Base-by-base conservation (phyloP, 176 grass and related monocot genomes). In the Avena eriantha region DNA sequence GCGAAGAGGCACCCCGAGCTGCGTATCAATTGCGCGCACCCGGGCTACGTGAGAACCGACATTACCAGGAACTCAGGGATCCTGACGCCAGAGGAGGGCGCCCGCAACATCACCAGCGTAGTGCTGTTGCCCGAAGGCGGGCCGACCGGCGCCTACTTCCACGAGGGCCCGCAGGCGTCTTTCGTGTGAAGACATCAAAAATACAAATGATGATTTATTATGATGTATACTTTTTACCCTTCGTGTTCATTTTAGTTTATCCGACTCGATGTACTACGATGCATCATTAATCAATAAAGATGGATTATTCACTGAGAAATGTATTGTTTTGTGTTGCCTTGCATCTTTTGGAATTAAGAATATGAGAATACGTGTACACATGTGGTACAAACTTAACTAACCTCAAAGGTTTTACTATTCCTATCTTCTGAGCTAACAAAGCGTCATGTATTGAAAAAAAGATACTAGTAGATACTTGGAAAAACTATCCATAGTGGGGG, bases 21-120 rank as follows among this genome's bases (percentile, higher is more conserved):
- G 50, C 80, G 81, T 14, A 65, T 88, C 19, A 95, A 91, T 79
- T 93, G 91, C 65, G 78, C 76, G 6, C 19, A 82, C 61, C 94
- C 94, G 0, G 94, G 94, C 4, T 93, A 84, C 58, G 90, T 93
- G 26, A 93, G 84, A 80, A 96, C 87, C 0, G 92, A 94, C 16
- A 48, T 96, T 11, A 90, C 86, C 2, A 54, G 34, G 5, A 63
- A 82, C 71, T 87, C 76, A 2, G 94, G 94, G 22, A 31, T 77
- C 24, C 78, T 84, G 48, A 67, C 82, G 1, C 84, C 90, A 0
- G 68, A 88, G 55, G 90, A 94, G 63, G 94, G 93, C 47, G 93
- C 80, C 10, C 55, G 57, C 13, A 82, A 50, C 7, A 59, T 88
- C 19, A 83, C 86, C 12, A 29, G 17, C 13, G 79, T 91, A 2